These are phyloP conservation scores for Batrachochytrium dendrobatidis DNA, from an alignment of 371 early-diverging fungal species.

Conservation along the genomic window DNA sequence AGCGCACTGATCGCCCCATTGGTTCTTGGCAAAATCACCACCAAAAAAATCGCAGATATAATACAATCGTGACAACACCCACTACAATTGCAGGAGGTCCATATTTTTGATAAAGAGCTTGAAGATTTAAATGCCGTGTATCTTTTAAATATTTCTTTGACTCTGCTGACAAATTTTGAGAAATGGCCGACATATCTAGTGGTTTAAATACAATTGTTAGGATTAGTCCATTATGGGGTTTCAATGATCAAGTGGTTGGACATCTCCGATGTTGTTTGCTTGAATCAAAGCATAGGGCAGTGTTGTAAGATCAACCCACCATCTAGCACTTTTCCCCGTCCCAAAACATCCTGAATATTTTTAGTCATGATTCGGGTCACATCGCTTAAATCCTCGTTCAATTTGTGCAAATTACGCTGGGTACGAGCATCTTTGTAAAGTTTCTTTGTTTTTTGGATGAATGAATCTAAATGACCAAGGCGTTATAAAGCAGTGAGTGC, in stretches of 20 bases:
- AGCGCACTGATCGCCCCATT: too few species aligned
- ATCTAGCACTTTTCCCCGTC: constrained; percentile 84
- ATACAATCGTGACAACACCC: constrained; percentile 67
- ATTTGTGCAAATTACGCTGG: constrained; percentile 81
- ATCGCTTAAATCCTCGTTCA: constrained; percentile 93
- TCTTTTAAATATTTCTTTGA: constrained; percentile 70
- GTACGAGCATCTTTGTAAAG: constrained; percentile 91
- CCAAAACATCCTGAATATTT: constrained; percentile 93
- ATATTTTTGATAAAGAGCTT: constrained; percentile 88
- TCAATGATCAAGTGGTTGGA: too few species aligned
- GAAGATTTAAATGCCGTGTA: constrained; percentile 73
- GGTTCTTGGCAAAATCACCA: too few species aligned
- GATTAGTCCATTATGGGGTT: too few species aligned
- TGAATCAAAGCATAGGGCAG: neutral
- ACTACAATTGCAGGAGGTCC: constrained; percentile 81
- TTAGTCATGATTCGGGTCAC: constrained; percentile 96
- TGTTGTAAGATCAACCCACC: constrained; percentile 39
- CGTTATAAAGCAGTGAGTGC: constrained; percentile 5
- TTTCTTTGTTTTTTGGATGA: constrained; percentile 93
- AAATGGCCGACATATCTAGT: constrained; percentile 53
- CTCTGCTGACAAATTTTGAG: constrained; percentile 55
- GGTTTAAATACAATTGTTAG: neutral
- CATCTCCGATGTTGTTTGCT: neutral
- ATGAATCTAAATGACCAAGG: constrained; percentile 59
- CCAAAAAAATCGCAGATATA: constrained; percentile 62